Conservation (phyloP, 129 eudicot genomes). For the Silybum marianum region DNA sequence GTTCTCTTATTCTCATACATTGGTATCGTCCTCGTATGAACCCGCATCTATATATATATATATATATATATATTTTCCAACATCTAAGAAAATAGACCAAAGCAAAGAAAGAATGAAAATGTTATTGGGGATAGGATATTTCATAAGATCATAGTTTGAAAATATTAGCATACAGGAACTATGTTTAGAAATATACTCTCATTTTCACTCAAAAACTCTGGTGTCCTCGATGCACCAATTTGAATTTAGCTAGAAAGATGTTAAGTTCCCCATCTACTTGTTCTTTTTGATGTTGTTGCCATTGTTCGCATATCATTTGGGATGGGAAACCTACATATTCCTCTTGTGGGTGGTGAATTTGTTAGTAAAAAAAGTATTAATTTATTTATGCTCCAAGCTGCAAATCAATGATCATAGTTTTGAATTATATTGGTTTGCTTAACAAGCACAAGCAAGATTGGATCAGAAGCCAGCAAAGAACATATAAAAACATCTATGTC, state of each 20-base stretch:
- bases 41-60: too few relatives aligned
- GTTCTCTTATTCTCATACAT: too few relatives aligned
- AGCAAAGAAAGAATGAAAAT: not conserved
- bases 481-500: not conserved
- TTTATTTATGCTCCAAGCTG: not conserved
- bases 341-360: not conserved
- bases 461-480: not conserved
- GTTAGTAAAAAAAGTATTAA: not conserved
- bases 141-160: conserved; percentile 8
- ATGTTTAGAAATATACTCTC: not conserved
- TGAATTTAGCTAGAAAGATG: not conserved
- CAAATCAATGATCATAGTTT: not conserved
- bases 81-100: not conserved
- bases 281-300: too few relatives aligned
- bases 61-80: not conserved
- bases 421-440: not conserved
- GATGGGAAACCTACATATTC: not conserved
- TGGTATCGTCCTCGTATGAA: too few relatives aligned
- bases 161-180: not conserved
- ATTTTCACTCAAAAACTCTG: not conserved
- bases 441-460: not conserved
- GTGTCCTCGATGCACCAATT: not conserved
- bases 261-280: too few relatives aligned
- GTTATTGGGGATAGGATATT: not conserved
- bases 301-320: not conserved